Percentiles rank a stretch among this genome's conserved stretches.
Evolutionary conservation across 306 rosid species (phyloP).

Genomic region (Dalbergia cultrata): DNA sequence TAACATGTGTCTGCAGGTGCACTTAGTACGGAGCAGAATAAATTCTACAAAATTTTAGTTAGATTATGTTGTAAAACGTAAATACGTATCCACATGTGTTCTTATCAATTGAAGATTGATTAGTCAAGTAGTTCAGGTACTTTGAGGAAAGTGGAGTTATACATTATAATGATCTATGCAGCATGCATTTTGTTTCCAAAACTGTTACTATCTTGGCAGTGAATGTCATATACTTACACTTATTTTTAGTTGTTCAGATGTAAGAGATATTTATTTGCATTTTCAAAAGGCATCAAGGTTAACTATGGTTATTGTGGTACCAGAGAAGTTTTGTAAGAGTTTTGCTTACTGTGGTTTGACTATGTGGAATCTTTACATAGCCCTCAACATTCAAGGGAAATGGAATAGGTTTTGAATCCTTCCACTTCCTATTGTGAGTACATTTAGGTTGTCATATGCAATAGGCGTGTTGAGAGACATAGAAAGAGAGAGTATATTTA

Average conservation of each 20-base stretch:
- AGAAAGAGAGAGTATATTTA: no score
- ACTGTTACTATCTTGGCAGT: background rate
- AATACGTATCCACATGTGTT: background rate
- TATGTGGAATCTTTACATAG: background rate
- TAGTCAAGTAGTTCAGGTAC: background rate
- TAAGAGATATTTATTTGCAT: background rate
- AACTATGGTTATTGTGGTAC: slow-evolving; percentile 5
- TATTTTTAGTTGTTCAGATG: background rate
- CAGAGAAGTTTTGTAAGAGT: slow-evolving; percentile 7
- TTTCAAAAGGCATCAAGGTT: background rate
- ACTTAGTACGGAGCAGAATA: background rate
- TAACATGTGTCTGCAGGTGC: background rate
- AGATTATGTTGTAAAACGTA: background rate
- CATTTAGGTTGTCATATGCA: slow-evolving; percentile 17
- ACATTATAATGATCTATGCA: background rate
- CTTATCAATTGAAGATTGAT: background rate
- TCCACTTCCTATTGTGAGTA: background rate
- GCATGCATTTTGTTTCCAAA: slow-evolving; percentile 1
- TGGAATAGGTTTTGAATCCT: background rate
- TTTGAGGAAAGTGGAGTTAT: background rate
- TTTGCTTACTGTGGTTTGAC: slow-evolving; percentile 3
- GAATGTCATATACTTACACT: background rate
- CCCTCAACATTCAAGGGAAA: background rate
- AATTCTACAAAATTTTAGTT: background rate
- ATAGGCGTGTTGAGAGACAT: no score